Evolutionary conservation across 257 asterid genomes (phyloP).

Genomic region (Solanum paucissectum): DNA sequence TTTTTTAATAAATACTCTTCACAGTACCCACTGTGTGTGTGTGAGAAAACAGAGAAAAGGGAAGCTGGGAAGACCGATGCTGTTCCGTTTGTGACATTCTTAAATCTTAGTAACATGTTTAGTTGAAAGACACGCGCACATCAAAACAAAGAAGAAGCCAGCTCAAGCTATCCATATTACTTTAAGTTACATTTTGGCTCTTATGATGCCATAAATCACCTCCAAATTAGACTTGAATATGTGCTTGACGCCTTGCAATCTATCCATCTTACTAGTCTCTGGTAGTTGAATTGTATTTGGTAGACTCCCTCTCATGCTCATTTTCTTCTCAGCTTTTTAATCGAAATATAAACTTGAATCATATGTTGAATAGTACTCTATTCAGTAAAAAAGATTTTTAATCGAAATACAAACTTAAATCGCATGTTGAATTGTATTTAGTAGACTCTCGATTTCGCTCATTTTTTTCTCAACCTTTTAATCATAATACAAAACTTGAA

Average conservation of each 20-base stretch:
- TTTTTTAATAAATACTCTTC: background rate
- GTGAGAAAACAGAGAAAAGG: conserved; percentile 5
- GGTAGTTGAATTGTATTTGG: too few species aligned
- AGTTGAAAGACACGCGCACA: conserved; percentile 27
- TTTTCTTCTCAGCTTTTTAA: too few species aligned
- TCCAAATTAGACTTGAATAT: background rate
- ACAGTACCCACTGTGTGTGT: background rate
- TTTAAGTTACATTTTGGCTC: background rate
- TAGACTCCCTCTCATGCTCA: background rate
- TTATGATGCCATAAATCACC: background rate
- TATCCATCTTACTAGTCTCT: too few species aligned
- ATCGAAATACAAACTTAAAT: too few species aligned
- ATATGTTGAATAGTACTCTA: too few species aligned
- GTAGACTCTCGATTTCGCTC: too few species aligned
- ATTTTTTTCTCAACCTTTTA: too few species aligned
- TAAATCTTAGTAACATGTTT: background rate
- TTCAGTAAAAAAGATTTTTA: accelerated
- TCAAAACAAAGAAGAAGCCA: background rate
- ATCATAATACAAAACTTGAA: too few species aligned
- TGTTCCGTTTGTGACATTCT: conserved; percentile 43
- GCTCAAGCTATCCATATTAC: background rate
- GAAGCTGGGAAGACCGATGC: conserved; percentile 11
- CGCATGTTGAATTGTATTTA: too few species aligned
- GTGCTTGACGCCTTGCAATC: too few species aligned
- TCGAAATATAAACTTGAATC: too few species aligned